These are phyloP conservation scores for Serendipita sp. DNA, from an alignment of 768 basidiomycete species.

Conservation along the genomic window DNA sequence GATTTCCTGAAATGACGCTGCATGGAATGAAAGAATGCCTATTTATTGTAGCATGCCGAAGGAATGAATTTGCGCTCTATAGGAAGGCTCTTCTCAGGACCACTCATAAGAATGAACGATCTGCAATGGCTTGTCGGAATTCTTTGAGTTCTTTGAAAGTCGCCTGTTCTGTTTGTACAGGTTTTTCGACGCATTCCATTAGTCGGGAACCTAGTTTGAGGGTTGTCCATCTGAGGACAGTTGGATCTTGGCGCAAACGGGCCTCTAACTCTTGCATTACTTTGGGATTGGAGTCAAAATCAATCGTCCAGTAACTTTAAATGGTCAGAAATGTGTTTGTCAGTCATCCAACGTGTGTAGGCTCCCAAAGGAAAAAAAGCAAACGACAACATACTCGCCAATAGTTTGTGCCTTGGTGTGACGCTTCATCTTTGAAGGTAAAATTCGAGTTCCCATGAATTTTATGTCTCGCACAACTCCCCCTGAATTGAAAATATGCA, in stretches of 20 bases:
- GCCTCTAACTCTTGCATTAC: slow-evolving; percentile 47
- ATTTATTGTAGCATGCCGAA: not conserved
- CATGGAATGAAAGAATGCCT: not conserved
- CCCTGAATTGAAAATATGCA: slow-evolving; percentile 54
- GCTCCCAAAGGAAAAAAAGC: not conserved
- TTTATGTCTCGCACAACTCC: slow-evolving; percentile 71
- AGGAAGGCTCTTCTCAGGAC: not conserved
- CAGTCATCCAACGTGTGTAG: not conserved
- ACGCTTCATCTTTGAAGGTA: slow-evolving; percentile 52
- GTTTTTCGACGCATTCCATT: slow-evolving; percentile 41
- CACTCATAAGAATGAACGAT: not conserved
- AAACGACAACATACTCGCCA: slow-evolving; percentile 54
- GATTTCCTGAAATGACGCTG: not conserved
- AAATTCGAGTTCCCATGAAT: slow-evolving; percentile 53
- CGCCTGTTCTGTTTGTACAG: not conserved
- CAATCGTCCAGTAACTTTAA: slow-evolving; percentile 73
- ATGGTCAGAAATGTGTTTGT: not conserved
- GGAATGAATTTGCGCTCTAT: not conserved
- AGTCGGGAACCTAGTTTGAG: slow-evolving; percentile 61
- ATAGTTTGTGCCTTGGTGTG: slow-evolving; percentile 34
- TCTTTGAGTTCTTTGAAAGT: not conserved
- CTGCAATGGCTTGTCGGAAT: not conserved
- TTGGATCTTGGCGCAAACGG: slow-evolving; percentile 61
- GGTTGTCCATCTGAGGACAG: slow-evolving; percentile 69
- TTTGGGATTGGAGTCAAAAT: slow-evolving; percentile 73